These are phyloP conservation scores for Solanum hybrid DNA, from an alignment of 305 asterid species.

Conservation along the genomic window DNA sequence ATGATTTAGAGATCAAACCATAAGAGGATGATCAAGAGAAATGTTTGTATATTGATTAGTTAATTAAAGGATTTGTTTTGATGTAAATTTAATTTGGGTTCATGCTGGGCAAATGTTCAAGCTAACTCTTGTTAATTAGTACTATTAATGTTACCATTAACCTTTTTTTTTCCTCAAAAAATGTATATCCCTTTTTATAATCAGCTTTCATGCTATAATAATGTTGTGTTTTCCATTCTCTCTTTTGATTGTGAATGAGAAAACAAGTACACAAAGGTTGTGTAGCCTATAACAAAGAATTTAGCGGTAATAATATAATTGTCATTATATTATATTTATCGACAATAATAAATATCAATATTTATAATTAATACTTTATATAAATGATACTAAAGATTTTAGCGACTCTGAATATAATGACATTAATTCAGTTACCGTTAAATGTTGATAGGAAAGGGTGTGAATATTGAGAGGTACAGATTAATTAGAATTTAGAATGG, in stretches of 20 bases:
- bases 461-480: not conserved
- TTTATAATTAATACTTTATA: not conserved
- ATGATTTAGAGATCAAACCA: conserved; percentile 44
- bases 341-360: not conserved
- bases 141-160: not conserved
- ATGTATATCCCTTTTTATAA: not conserved
- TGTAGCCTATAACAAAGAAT: not conserved
- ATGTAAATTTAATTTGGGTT: not conserved
- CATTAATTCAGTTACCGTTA: not conserved
- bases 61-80: not conserved
- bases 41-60: not conserved
- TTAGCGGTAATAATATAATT: no score
- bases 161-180: not conserved
- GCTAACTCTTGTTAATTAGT: not conserved
- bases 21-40: not conserved
- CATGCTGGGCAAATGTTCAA: not conserved
- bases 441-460: not conserved
- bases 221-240: not conserved
- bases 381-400: not conserved
- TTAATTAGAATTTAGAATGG: not conserved
- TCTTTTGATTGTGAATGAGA: not conserved
- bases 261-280: not conserved
- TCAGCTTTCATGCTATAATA: not conserved
- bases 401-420: not conserved
- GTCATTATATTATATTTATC: not conserved